These are phyloP conservation scores for Boletus rex-veris DNA, from an alignment of 768 basidiomycete species.

Conservation along the genomic window DNA sequence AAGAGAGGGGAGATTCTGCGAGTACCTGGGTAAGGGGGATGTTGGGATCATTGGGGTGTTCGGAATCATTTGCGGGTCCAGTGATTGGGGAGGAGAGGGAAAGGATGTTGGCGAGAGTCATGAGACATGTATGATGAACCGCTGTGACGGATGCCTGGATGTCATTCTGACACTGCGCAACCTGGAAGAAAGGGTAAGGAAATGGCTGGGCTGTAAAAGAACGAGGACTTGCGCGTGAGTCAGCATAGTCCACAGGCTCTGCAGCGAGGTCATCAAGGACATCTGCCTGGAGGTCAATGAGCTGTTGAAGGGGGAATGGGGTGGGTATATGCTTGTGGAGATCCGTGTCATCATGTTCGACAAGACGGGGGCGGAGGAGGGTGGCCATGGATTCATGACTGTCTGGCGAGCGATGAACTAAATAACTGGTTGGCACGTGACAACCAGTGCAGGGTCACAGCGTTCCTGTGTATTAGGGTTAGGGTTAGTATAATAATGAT, in stretches of 20 bases:
- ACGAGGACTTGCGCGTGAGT: conserved; percentile 6
- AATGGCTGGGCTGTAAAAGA: background rate
- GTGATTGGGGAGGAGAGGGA: conserved; percentile 42
- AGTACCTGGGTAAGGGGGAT: conserved; percentile 14
- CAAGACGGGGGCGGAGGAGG: conserved; percentile 17
- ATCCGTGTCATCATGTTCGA: background rate
- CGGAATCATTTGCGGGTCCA: conserved; percentile 50
- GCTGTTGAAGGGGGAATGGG: conserved; percentile 20
- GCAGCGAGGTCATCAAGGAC: conserved; percentile 22
- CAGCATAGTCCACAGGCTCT: conserved; percentile 21
- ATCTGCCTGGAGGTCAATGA: conserved; percentile 8
- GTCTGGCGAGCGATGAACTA: background rate
- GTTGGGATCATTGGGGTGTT: conserved; percentile 37
- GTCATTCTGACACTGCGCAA: conserved; percentile 43
- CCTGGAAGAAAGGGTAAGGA: conserved; percentile 2
- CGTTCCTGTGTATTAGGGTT: background rate
- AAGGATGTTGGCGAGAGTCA: conserved; percentile 69
- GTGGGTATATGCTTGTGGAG: conserved; percentile 16
- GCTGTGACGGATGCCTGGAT: conserved; percentile 68
- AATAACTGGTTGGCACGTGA: conserved; percentile 20
- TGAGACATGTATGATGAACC: conserved; percentile 71
- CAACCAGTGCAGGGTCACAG: conserved; percentile 4
- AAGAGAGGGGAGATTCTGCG: conserved; percentile 17
- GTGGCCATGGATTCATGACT: conserved; percentile 22
- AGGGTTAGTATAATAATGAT: background rate